These are phyloP conservation scores for Laburnicola sp. DNA, from an alignment of 2,329 filamentous ascomycete genomes.

Conservation along the genomic window DNA sequence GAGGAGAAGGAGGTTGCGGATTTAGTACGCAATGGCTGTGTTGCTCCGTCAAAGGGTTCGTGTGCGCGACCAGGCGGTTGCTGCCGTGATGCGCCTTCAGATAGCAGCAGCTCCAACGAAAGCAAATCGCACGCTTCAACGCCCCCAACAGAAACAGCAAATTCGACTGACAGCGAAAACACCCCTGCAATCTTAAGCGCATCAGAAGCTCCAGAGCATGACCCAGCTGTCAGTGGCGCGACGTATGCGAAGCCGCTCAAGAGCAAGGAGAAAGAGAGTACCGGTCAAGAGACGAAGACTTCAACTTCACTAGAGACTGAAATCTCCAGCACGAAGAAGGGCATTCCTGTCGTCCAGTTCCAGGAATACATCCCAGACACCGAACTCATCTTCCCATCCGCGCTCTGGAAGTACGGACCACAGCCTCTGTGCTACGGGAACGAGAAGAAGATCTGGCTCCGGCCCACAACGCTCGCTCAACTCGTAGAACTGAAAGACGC, in stretches of 20 bases:
- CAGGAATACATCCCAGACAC: constrained; percentile 89
- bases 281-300: constrained; percentile 56
- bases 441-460: constrained; percentile 89
- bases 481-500: constrained; percentile 84
- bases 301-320: constrained; percentile 40
- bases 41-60: constrained; percentile 32
- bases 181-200: constrained; percentile 29
- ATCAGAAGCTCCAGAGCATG: constrained; percentile 25
- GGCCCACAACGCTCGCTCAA: constrained; percentile 81
- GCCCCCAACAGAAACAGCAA: constrained; percentile 33
- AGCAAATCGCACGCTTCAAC: constrained; percentile 34
- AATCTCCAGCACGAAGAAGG: constrained; percentile 57
- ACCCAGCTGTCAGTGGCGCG: constrained; percentile 33
- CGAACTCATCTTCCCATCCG: constrained; percentile 88
- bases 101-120: constrained; percentile 32
- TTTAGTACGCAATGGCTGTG: constrained; percentile 27
- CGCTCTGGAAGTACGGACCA: constrained; percentile 77
- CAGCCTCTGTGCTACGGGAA: constrained; percentile 85
- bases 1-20: constrained; percentile 33
- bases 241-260: constrained; percentile 42
- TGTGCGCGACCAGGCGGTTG: constrained; percentile 45
- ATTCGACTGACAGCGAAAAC: constrained; percentile 31
- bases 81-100: constrained; percentile 39
- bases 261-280: constrained; percentile 33
- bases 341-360: constrained; percentile 67